A percentile compares a stretch with the other conserved stretches of the same genome.
These are phyloP conservation scores for Aspergillus novoparasiticus DNA, from an alignment of 2,329 filamentous ascomycete species.

Conservation along the genomic window DNA sequence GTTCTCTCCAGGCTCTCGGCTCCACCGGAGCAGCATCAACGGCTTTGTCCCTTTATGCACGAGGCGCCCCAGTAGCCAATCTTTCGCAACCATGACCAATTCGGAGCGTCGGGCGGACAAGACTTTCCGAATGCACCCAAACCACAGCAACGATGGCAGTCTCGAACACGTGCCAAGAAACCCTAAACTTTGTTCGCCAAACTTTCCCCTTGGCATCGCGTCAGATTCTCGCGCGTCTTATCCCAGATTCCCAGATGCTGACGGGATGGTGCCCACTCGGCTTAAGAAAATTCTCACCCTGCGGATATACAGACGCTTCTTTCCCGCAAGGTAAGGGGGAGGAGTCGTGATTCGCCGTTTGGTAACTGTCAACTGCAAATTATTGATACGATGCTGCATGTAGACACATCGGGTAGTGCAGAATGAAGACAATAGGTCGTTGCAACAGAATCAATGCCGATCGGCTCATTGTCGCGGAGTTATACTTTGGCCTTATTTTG, in stretches of 20 bases:
- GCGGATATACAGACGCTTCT: background rate
- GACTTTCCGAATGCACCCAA: background rate
- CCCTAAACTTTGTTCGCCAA: background rate
- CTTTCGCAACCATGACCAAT: background rate
- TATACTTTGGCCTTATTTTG: too few relatives aligned
- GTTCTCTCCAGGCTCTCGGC: background rate
- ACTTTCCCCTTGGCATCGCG: background rate
- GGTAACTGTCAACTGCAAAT: background rate
- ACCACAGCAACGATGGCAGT: background rate
- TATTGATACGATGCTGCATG: background rate
- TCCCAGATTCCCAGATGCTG: background rate
- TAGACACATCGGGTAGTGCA: background rate
- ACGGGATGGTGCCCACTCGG: background rate
- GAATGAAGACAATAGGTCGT: background rate
- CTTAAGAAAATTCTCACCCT: background rate
- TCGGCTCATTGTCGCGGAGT: too few relatives aligned
- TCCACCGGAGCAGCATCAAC: background rate
- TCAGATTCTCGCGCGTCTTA: background rate
- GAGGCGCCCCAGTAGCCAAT: background rate
- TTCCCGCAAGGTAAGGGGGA: background rate
- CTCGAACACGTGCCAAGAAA: background rate
- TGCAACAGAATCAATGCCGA: background rate
- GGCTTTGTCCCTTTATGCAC: background rate
- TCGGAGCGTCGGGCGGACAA: background rate
- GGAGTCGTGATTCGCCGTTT: background rate